Percentiles rank a stretch among this genome's conserved stretches.
These are phyloP conservation scores for Debaryomyces hansenii DNA, from an alignment of 805 yeast species.

Conservation along the genomic window DNA sequence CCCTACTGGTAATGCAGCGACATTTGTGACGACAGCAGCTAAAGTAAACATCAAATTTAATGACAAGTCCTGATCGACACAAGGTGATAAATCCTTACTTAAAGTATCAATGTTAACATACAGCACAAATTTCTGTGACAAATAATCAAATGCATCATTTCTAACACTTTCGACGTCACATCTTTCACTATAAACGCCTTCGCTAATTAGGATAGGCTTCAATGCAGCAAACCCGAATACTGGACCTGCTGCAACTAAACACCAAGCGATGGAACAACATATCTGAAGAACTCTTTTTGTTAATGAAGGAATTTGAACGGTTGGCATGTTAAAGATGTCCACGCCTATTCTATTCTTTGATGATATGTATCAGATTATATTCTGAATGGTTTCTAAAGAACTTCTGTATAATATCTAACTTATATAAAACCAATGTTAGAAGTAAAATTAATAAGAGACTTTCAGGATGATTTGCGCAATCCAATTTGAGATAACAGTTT, in stretches of 20 bases:
- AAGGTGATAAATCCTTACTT: constrained; percentile 75
- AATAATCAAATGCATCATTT: not conserved
- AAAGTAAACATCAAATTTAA: constrained; percentile 80
- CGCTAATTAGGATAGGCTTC: constrained; percentile 74
- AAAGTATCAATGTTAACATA: constrained; percentile 42
- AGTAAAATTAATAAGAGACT: no score
- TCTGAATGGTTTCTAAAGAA: no score
- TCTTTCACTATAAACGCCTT: constrained; percentile 69
- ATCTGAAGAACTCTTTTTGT: constrained; percentile 52
- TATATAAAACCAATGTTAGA: no score
- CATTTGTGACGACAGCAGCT: constrained; percentile 85
- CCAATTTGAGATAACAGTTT: no score
- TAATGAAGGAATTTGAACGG: constrained; percentile 11
- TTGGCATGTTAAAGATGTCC: constrained; percentile 1
- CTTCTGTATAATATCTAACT: no score
- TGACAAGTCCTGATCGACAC: constrained; percentile 79
- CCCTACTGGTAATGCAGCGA: constrained; percentile 82
- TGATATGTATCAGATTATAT: no score
- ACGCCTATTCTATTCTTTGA: no score
- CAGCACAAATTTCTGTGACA: not conserved
- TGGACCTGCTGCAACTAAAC: constrained; percentile 89
- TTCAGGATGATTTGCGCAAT: no score
- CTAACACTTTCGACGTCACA: constrained; percentile 40
- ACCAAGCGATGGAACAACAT: constrained; percentile 78
- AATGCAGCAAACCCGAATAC: constrained; percentile 95